Evolutionary conservation across 2,329 filamentous ascomycete species (phyloP).

Genomic region (Diaporthe citri): DNA sequence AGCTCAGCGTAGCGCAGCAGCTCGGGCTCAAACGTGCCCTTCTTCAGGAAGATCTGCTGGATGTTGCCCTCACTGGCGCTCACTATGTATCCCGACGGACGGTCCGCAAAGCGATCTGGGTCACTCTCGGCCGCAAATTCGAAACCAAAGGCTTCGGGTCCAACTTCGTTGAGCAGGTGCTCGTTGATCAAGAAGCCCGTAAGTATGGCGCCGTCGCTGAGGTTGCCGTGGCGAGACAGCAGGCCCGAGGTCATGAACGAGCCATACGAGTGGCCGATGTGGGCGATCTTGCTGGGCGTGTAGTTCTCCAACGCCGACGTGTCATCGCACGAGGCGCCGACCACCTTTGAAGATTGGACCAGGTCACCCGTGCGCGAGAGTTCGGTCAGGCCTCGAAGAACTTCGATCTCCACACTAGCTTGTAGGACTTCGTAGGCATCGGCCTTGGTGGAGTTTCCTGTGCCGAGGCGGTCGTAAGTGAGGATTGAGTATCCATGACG

Average conservation of each 20-base stretch:
- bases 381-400: conserved; percentile 52
- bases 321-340: conserved; percentile 12
- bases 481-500: conserved; percentile 54
- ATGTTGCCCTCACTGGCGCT: conserved; percentile 44
- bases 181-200: conserved; percentile 49
- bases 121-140: conserved; percentile 43
- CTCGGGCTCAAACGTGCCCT: conserved; percentile 46
- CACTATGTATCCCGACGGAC: conserved; percentile 45
- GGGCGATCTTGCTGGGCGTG: conserved; percentile 49
- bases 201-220: conserved; percentile 54
- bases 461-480: conserved; percentile 55
- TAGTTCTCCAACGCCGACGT: conserved; percentile 40
- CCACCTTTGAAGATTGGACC: conserved; percentile 41
- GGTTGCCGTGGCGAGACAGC: conserved; percentile 44
- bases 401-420: conserved; percentile 52
- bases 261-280: conserved; percentile 47
- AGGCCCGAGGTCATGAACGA: conserved; percentile 37
- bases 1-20: conserved; percentile 47
- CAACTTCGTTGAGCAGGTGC: conserved; percentile 38
- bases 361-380: conserved; percentile 52
- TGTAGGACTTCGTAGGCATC: conserved; percentile 56
- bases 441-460: conserved; percentile 51
- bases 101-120: conserved; percentile 42
- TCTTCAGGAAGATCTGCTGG: conserved; percentile 51
- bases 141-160: conserved; percentile 41